Conservation (phyloP, 2,329 filamentous ascomycete species). For the Macrophomina phaseolina region DNA sequence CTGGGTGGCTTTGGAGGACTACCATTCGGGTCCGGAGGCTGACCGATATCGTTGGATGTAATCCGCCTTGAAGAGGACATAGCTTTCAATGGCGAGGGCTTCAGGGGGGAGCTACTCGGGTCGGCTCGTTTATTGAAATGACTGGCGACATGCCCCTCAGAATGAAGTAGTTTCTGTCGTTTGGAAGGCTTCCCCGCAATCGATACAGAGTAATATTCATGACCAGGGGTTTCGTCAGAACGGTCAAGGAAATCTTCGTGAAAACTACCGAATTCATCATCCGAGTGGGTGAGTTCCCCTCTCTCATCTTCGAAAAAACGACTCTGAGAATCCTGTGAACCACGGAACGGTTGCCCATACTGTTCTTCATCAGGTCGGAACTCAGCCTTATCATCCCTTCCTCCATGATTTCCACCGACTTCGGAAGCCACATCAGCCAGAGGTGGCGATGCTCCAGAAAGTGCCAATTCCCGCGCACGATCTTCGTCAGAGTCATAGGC, state of each 20-base stretch:
- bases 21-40: neutral
- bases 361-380: neutral
- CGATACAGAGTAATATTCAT: neutral
- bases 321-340: neutral
- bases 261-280: constrained; percentile 26
- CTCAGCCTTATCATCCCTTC: neutral
- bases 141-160: neutral
- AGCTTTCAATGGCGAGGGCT: neutral
- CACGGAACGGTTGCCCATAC: neutral
- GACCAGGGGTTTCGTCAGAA: neutral
- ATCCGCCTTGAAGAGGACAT: neutral
- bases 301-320: neutral
- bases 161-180: neutral
- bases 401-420: neutral
- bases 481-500: constrained; percentile 53
- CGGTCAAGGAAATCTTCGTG: constrained; percentile 22
- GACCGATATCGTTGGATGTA: constrained; percentile 15
- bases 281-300: constrained; percentile 4
- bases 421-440: neutral
- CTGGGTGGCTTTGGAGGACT: constrained; percentile 20
- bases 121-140: neutral
- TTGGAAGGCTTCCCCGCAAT: constrained; percentile 5
- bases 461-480: neutral
- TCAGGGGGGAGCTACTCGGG: neutral
- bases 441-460: neutral